Evolutionary conservation across 495 filamentous ascomycete species (phyloP).

Genomic region (Penicillium ucsense): DNA sequence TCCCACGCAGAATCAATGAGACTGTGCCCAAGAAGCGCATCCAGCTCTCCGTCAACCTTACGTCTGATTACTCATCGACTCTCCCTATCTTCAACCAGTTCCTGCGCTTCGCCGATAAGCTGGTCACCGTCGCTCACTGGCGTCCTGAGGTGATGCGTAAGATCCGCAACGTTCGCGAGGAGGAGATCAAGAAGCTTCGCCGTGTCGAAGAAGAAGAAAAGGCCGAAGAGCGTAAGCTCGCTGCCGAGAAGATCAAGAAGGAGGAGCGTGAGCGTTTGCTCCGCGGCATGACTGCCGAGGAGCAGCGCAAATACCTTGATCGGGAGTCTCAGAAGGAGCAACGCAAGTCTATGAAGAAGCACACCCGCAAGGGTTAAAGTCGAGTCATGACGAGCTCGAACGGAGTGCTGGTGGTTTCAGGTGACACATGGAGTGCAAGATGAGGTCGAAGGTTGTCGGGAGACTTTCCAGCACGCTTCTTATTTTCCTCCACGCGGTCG

Average conservation of each 20-base stretch:
- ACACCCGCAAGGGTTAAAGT: slow-evolving; percentile 37
- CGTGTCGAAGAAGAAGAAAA: slow-evolving; percentile 84
- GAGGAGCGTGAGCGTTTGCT: slow-evolving; percentile 81
- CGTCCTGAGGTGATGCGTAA: slow-evolving; percentile 78
- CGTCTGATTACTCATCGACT: slow-evolving; percentile 50
- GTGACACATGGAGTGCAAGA: neutral
- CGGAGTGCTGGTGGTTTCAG: neutral
- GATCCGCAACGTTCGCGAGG: slow-evolving; percentile 68
- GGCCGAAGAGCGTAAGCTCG: slow-evolving; percentile 72
- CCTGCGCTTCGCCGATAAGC: slow-evolving; percentile 70
- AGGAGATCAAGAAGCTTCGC: slow-evolving; percentile 68
- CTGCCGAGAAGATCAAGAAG: slow-evolving; percentile 81
- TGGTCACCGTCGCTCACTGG: slow-evolving; percentile 71
- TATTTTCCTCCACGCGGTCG: slow-evolving; percentile 8
- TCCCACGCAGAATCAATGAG: slow-evolving; percentile 62
- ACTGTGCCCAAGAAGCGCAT: slow-evolving; percentile 78
- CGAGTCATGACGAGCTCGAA: too few species aligned
- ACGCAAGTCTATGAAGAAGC: slow-evolving; percentile 63
- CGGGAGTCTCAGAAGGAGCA: slow-evolving; percentile 78
- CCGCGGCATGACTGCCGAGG: slow-evolving; percentile 76
- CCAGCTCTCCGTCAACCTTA: slow-evolving; percentile 60
- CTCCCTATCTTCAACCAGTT: slow-evolving; percentile 74
- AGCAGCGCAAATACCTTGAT: slow-evolving; percentile 92
- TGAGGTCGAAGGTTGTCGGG: slow-evolving; percentile 1
- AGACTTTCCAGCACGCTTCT: slow-evolving; percentile 1